Evolutionary conservation across 78 protist genomes (phyloP), one percentile per base, ranked within the genome.

Genomic region (Polysphondylium violaceum): DNA sequence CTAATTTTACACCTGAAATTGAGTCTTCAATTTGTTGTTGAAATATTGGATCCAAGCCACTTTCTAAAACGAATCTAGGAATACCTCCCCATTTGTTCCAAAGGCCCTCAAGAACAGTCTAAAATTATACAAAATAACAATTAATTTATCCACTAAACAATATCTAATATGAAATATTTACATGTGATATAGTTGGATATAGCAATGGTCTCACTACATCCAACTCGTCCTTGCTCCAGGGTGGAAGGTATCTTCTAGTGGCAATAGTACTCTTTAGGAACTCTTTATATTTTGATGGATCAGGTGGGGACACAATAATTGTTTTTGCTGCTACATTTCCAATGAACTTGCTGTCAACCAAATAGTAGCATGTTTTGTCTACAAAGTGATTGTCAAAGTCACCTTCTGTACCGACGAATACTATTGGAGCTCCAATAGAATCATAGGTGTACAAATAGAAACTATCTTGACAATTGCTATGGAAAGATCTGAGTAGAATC

Each of bases 11-110:
- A 33, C 68, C 4, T 74, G 47, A 14, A 23, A 74, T 74, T 3
- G 25, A 2, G 2, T 25, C 29, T 21, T 74, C 65, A 36, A 74
- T 8, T 4, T 6, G 1, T 5, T 33, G 3, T 74, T 74, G 81
- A 50, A 33, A 33, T 5, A 1, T 2, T 33, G 2, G 9, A 43
- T 74, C 50, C 16, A n/a, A 2, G n/a, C 68, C 81, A 19, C 7
- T 74, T 44, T 74, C 81, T 33, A 74, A 53, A 31, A 74, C 81
- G 35, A 74, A 74, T 19, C 81, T 8, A 21, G 81, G 81, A 21
- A 74, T 74, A 11, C 81, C 81, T 16, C 81, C 81, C 81, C 81
- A 74, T 38, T 74, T 74, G 3, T 7, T 27, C 56, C 60, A 72
- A 50, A 51, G 63, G 21, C 51, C 40, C n/a, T 72, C 78, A 27